Percentiles rank a stretch among this genome's conserved stretches.
These are phyloP conservation scores for Xerocomus brunneocitrinus DNA, from an alignment of 768 basidiomycete genomes.

Conservation along the genomic window DNA sequence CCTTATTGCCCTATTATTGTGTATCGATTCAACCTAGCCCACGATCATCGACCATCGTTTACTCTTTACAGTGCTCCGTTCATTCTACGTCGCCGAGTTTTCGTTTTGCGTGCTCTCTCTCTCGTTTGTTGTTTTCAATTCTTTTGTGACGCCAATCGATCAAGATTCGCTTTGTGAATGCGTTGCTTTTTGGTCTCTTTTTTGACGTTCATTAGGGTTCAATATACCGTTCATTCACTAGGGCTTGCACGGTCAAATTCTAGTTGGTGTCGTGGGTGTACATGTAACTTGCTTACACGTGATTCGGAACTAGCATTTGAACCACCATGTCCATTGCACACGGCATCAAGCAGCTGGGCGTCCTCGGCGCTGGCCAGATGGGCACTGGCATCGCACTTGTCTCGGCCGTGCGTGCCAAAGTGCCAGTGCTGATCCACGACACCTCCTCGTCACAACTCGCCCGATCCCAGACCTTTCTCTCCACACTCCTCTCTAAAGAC, in stretches of 20 bases:
- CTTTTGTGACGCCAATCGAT: constrained; percentile 1
- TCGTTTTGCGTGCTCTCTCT: constrained; percentile 18
- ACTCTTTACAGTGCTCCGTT: constrained; percentile 15
- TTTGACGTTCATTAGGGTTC: constrained; percentile 15
- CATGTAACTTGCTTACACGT: constrained; percentile 8
- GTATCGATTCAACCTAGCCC: constrained; percentile 22
- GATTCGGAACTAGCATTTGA: constrained; percentile 8
- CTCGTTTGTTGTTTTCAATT: constrained; percentile 17
- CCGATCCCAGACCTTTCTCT: constrained; percentile 68
- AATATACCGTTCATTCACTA: constrained; percentile 3
- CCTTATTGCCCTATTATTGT: constrained; percentile 25
- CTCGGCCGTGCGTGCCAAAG: constrained; percentile 77
- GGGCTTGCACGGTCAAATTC: constrained; percentile 14
- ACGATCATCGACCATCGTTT: constrained; percentile 7
- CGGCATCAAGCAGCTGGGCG: constrained; percentile 69
- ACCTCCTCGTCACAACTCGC: constrained; percentile 66
- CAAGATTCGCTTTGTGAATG: constrained; percentile 19
- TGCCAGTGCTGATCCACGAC: constrained; percentile 85
- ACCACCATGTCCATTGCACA: constrained; percentile 47
- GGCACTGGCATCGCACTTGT: constrained; percentile 92
- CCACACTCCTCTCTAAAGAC: constrained; percentile 85
- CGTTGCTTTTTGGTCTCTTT: constrained; percentile 12
- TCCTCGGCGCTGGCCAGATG: constrained; percentile 85
- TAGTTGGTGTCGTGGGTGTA: not conserved
- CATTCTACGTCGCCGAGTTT: constrained; percentile 1